Percentiles rank a stretch among this genome's conserved stretches.
Evolutionary conservation across 306 rosid species (phyloP).

Genomic region (Begonia loranthoides): DNA sequence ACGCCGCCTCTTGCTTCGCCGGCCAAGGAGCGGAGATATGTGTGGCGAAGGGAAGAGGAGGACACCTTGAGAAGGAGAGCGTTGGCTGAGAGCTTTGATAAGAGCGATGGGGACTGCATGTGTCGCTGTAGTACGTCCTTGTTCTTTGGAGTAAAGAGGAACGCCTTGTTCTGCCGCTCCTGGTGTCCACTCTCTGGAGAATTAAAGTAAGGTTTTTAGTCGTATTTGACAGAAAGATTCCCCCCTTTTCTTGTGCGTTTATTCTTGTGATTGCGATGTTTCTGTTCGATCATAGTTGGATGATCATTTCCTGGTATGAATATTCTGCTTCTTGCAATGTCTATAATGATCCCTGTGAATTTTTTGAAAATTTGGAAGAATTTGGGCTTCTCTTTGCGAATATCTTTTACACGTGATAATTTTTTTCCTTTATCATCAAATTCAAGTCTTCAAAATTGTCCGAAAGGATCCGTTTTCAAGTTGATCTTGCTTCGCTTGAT

Average conservation of each 20-base stretch:
- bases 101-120: constrained; percentile 27
- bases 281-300: too few species aligned
- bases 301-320: not conserved
- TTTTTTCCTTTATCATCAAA: too few species aligned
- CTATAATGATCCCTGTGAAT: too few species aligned
- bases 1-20: constrained; percentile 23
- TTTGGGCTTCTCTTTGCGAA: too few species aligned
- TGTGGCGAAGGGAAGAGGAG: constrained; percentile 70
- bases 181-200: constrained; percentile 61
- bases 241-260: too few species aligned
- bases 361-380: too few species aligned
- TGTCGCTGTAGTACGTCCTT: constrained; percentile 51
- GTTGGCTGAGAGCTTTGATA: constrained; percentile 51
- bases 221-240: too few species aligned
- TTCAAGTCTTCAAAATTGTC: too few species aligned
- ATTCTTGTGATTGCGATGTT: constrained; percentile 3
- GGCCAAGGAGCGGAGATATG: constrained; percentile 34
- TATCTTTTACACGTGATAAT: too few species aligned
- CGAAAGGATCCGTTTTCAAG: too few species aligned
- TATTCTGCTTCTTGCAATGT: too few species aligned
- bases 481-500: too few species aligned
- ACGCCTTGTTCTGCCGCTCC: constrained; percentile 73
- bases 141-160: constrained; percentile 47
- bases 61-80: constrained; percentile 64
- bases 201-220: constrained; percentile 32